phyloP scores from a whole-genome alignment of 805 yeast species.

The Ogataea siamensis region DNA sequence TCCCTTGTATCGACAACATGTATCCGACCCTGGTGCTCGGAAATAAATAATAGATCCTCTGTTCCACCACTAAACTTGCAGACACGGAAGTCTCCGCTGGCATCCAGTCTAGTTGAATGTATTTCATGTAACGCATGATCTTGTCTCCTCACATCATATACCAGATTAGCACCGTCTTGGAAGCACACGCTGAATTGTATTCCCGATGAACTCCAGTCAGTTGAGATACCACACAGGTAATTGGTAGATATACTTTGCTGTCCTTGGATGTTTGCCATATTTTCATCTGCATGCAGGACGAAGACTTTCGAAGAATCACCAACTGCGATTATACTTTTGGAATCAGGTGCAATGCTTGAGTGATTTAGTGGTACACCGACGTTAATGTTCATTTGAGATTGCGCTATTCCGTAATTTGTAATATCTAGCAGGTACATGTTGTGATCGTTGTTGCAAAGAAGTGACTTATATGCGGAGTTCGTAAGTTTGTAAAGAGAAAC shows the following conservation, averaged over 20 bases:
- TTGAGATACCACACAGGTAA: conserved; percentile 81
- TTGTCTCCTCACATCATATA: conserved; percentile 73
- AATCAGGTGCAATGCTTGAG: conserved; percentile 65
- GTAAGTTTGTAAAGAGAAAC: conserved; percentile 53
- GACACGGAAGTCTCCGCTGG: conserved; percentile 39
- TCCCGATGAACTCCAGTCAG: conserved; percentile 76
- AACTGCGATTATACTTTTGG: conserved; percentile 56
- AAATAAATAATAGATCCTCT: conserved; percentile 71
- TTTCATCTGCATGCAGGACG: conserved; percentile 45
- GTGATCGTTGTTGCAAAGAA: conserved; percentile 83
- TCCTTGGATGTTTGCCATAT: conserved; percentile 33
- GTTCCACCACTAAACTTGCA: conserved; percentile 59
- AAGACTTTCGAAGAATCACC: conserved; percentile 77
- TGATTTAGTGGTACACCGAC: conserved; percentile 73
- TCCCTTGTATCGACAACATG: conserved; percentile 81
- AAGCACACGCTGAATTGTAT: conserved; percentile 72
- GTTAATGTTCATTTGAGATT: conserved; percentile 34
- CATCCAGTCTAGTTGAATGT: conserved; percentile 56
- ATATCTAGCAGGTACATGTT: conserved; percentile 65
- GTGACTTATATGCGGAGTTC: conserved; percentile 49
- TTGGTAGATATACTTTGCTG: conserved; percentile 42
- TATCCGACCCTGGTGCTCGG: conserved; percentile 85
- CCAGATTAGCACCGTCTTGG: conserved; percentile 77
- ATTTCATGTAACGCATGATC: conserved; percentile 51
- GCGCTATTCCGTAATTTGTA: conserved; percentile 40